Evolutionary conservation across 257 asterid genomes (phyloP), one percentile per base, ranked within the genome.

Genomic region (Nicotiana knightiana): DNA sequence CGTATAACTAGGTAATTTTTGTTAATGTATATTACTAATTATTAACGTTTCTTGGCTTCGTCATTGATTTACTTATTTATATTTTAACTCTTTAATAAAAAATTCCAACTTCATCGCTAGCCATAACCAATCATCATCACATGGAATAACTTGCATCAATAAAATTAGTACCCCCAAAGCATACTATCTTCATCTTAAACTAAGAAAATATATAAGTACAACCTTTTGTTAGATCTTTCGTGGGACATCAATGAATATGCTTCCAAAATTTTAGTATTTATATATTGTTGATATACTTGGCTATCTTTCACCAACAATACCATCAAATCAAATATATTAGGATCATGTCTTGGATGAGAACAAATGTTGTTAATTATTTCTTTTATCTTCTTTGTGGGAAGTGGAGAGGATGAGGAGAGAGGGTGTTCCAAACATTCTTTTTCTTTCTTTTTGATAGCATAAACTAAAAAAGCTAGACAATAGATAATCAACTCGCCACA

Each of bases 401-500:
- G 71, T 5, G 21, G 73, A 46, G 62, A 16, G n/a, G 61, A 1
- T 21, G 61, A 54, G 30, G 15, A 2, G 2, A 3, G 16, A 7
- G 35, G 78, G 11, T 18, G 78, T 43, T 26, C 18, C 7, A 24
- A 24, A 71, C 39, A 24, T 46, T 21, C 1, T 46, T 46, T 70
- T 11, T n/a, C 10, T 70, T 46, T 24, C 55, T 21, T 43, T 51
- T 28, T 48, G 26, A 73, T 73, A 48, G 62, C 8, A 73, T 48
- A 73, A 26, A 73, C 62, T 24, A 48, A 48, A 67, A 73, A 26
- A 26, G 26, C 61, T 48, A 48, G 79, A 73, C 24, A 73, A 26
- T 46, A 62, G 79, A 73, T 73, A 73, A 48, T 6, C 62, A 73
- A 71, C 62, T 73, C 26, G 79, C 62, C 79, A 71, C 32, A 71